These are phyloP conservation scores for Carex kokanica DNA, from an alignment of 176 grass and related monocot species.

Conservation along the genomic window DNA sequence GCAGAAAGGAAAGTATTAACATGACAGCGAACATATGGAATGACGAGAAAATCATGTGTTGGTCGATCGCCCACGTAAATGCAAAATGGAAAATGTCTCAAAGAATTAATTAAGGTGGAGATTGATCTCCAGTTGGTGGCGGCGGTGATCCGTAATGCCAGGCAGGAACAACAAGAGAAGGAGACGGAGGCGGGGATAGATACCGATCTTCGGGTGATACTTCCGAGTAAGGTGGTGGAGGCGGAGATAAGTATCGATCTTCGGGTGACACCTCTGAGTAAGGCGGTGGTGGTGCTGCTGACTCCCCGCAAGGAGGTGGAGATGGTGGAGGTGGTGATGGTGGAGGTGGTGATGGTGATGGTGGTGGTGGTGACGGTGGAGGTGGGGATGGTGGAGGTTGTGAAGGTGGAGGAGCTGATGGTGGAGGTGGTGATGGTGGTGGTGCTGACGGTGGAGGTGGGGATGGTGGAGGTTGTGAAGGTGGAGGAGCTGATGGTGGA, in stretches of 20 bases:
- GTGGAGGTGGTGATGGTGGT: background rate
- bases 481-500: background rate
- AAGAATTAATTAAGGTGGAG: constrained; percentile 44
- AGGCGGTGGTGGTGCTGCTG: constrained; percentile 12
- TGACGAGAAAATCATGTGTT: constrained; percentile 7
- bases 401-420: background rate
- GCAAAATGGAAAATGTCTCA: background rate
- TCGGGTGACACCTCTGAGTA: constrained; percentile 44
- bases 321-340: background rate
- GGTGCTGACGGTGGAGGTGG: constrained; percentile 3
- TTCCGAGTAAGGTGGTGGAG: constrained; percentile 27
- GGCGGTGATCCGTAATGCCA: constrained; percentile 65
- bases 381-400: background rate
- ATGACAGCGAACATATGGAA: constrained; percentile 14
- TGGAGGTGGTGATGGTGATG: constrained; percentile 8
- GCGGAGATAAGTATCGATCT: constrained; percentile 35
- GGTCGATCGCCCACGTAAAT: background rate
- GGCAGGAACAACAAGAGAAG: constrained; percentile 24
- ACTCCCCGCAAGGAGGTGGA: background rate
- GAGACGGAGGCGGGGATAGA: constrained; percentile 19
- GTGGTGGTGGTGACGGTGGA: constrained; percentile 16
- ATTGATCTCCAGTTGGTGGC: constrained; percentile 19
- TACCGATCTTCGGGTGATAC: constrained; percentile 15
- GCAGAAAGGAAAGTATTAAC: constrained; percentile 9
- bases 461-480: background rate